These are phyloP conservation scores for Solanum medicagineum DNA, from an alignment of 257 asterid species.

Conservation along the genomic window DNA sequence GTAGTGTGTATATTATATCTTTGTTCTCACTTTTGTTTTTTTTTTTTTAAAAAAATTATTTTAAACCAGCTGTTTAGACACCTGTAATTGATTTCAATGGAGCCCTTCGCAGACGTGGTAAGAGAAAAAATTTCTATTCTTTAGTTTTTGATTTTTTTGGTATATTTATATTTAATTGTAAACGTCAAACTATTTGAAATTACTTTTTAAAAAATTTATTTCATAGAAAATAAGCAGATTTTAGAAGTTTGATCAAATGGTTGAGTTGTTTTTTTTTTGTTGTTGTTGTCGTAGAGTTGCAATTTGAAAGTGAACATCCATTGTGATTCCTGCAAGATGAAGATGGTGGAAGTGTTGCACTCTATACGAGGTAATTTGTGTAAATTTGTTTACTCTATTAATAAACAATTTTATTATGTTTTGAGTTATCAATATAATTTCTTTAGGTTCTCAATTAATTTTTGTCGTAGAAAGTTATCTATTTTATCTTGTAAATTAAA, in stretches of 20 bases:
- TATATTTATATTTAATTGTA: not conserved
- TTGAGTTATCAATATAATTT: not conserved
- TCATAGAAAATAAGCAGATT: not conserved
- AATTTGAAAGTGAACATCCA: conserved; percentile 32
- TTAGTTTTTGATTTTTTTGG: not conserved
- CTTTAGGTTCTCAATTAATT: not conserved
- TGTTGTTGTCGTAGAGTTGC: conserved; percentile 15
- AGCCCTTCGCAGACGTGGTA: not conserved
- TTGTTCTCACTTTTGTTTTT: not conserved
- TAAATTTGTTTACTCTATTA: not conserved
- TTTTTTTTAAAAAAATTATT: too few relatives aligned
- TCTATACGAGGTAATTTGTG: conserved; percentile 31
- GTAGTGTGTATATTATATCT: not conserved
- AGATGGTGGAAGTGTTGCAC: conserved; percentile 21
- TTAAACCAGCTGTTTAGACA: not conserved
- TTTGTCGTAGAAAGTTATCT: not conserved
- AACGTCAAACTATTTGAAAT: not conserved
- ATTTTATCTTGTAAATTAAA: not conserved
- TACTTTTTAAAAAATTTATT: not conserved
- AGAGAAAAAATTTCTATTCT: not conserved
- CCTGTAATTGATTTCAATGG: not conserved
- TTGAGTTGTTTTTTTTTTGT: not conserved
- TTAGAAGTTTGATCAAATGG: not conserved
- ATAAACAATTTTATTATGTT: not conserved
- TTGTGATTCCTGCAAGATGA: conserved; percentile 41